Conservation (phyloP, 2,329 filamentous ascomycete species). For the Purpureocillium takamizusanense region DNA sequence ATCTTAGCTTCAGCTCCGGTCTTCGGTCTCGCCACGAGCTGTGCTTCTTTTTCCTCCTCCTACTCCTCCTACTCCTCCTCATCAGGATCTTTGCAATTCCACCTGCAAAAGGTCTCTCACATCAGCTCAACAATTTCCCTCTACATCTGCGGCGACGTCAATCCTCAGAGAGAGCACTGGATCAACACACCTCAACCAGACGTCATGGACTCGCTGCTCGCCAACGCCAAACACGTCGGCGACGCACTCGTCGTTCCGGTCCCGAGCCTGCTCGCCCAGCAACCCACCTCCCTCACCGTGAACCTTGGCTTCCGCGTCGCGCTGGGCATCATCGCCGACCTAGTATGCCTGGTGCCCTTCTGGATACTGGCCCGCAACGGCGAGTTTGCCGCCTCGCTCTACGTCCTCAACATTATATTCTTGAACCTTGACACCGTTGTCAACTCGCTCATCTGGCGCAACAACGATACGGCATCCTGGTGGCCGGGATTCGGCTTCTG, state of each 20-base stretch:
- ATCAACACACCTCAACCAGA: no score
- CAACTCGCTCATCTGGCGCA: constrained; percentile 44
- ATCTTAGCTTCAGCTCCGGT: no score
- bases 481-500: constrained; percentile 44
- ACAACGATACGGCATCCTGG: constrained; percentile 41
- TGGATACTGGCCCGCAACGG: constrained; percentile 40
- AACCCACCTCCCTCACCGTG: constrained; percentile 20
- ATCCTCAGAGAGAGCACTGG: no score
- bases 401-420: constrained; percentile 35
- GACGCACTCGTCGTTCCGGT: constrained; percentile 6
- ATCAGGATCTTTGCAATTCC: no score
- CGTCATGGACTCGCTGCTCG: background rate
- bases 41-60: no score
- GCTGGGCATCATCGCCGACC: constrained; percentile 33
- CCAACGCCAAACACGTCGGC: background rate
- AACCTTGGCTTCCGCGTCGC: constrained; percentile 42
- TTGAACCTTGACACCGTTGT: constrained; percentile 39
- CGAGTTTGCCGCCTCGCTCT: constrained; percentile 43
- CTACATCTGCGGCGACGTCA: no score
- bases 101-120: no score
- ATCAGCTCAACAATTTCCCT: no score
- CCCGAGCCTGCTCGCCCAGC: constrained; percentile 7
- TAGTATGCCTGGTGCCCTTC: constrained; percentile 41
- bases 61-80: no score
- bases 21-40: no score